phyloP scores from a whole-genome alignment of 768 basidiomycete genomes.

The Rhizopogon rudus region DNA sequence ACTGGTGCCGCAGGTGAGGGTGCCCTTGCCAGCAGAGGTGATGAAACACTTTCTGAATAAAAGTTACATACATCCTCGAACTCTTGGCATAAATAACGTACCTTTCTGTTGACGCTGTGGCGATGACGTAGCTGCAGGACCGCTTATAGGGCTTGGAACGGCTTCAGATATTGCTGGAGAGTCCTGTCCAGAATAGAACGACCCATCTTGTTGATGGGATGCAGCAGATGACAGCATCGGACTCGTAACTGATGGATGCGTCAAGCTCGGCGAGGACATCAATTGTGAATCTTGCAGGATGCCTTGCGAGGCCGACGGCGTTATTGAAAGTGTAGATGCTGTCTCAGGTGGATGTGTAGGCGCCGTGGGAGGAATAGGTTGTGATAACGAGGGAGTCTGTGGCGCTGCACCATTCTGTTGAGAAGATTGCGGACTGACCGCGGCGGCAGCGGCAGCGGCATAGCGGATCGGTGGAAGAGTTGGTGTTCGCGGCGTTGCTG shows the following conservation, averaged over 20 bases:
- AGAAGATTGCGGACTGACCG: conserved; percentile 21
- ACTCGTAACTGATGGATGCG: conserved; percentile 80
- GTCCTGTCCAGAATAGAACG: conserved; percentile 66
- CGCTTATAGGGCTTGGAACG: conserved; percentile 36
- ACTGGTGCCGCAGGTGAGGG: conserved; percentile 41
- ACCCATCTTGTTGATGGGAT: conserved; percentile 60
- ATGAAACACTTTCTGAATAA: conserved; percentile 37
- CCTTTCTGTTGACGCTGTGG: conserved; percentile 57
- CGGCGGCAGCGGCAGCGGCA: conserved; percentile 79
- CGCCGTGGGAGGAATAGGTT: conserved; percentile 30
- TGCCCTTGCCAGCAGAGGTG: conserved; percentile 37
- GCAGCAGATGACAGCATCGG: conserved; percentile 73
- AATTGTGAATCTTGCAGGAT: conserved; percentile 30
- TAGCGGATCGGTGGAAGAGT: conserved; percentile 80
- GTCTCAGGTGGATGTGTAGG: conserved; percentile 29
- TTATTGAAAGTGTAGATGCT: conserved; percentile 34
- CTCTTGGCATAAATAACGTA: conserved; percentile 20
- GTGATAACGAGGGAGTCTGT: conserved; percentile 36
- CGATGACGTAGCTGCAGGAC: conserved; percentile 52
- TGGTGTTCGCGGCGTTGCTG: conserved; percentile 47
- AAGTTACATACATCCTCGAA: conserved; percentile 16
- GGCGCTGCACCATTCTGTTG: conserved; percentile 29
- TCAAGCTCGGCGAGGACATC: conserved; percentile 74
- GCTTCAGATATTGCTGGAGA: conserved; percentile 76
- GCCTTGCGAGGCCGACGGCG: conserved; percentile 28